Conservation (phyloP, 2,329 filamentous ascomycete genomes). For the Hysterium pulicare region DNA sequence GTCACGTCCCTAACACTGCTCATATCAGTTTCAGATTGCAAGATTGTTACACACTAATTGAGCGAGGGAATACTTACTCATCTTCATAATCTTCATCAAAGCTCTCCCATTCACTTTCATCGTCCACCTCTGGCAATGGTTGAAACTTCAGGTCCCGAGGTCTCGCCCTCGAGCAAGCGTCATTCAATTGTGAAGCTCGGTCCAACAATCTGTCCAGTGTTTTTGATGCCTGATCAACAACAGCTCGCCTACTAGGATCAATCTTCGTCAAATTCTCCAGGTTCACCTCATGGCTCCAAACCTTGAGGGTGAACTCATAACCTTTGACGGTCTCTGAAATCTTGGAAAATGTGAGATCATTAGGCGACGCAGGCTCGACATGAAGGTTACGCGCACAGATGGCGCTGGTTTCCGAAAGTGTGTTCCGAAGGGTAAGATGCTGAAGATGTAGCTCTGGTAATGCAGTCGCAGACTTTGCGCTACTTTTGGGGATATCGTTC, state of each 20-base stretch:
- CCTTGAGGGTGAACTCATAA: conserved; percentile 18
- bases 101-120: conserved; percentile 7
- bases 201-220: conserved; percentile 16
- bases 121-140: conserved; percentile 7
- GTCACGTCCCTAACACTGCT: conserved; percentile 14
- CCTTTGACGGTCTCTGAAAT: conserved; percentile 20
- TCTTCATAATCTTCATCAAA: conserved; percentile 8
- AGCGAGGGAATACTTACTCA: conserved; percentile 1
- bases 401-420: conserved; percentile 13
- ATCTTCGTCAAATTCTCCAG: conserved; percentile 15
- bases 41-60: too few relatives aligned
- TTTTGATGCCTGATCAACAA: conserved; percentile 15
- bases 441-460: conserved; percentile 18
- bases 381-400: conserved; percentile 17
- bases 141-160: conserved; percentile 21
- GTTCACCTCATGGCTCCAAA: conserved; percentile 20
- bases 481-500: background rate
- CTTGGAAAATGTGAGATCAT: conserved; percentile 23
- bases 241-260: conserved; percentile 11
- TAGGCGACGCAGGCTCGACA: conserved; percentile 20
- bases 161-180: conserved; percentile 14
- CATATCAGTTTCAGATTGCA: conserved; percentile 5
- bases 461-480: conserved; percentile 15
- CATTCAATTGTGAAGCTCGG: conserved; percentile 10
- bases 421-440: conserved; percentile 15